A percentile compares a stretch with the other conserved stretches of the same genome.
Evolutionary conservation across 2,329 filamentous ascomycete genomes (phyloP).

Genomic region (Hortaea sp.): DNA sequence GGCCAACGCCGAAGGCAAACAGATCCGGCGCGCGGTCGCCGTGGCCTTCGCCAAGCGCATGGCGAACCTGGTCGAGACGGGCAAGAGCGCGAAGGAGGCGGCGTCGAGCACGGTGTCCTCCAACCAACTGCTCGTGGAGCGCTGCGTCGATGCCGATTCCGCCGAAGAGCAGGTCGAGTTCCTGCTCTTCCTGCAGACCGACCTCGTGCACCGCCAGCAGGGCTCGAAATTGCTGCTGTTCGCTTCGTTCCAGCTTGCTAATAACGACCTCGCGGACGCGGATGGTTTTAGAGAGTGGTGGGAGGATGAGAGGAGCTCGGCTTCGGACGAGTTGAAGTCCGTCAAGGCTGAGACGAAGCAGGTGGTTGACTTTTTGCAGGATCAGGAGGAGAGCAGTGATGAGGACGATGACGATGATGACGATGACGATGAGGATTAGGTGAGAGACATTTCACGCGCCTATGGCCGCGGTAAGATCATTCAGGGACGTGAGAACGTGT

Average conservation of each 20-base stretch:
- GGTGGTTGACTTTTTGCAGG: slow-evolving; percentile 70
- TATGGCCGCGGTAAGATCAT: no score
- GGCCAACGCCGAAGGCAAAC: slow-evolving; percentile 78
- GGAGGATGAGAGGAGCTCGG: slow-evolving; percentile 60
- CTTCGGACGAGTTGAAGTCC: slow-evolving; percentile 56
- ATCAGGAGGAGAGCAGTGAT: slow-evolving; percentile 59
- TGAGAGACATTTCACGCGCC: no score
- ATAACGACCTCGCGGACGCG: slow-evolving; percentile 75
- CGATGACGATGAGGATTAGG: not conserved
- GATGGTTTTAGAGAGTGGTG: slow-evolving; percentile 87
- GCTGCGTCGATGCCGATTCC: slow-evolving; percentile 37
- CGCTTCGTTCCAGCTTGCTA: slow-evolving; percentile 74
- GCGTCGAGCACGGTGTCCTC: slow-evolving; percentile 33
- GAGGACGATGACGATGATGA: slow-evolving; percentile 43
- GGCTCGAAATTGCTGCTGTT: slow-evolving; percentile 63
- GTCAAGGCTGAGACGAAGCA: slow-evolving; percentile 65
- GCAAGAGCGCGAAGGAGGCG: slow-evolving; percentile 28
- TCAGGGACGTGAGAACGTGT: no score
- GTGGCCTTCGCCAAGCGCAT: slow-evolving; percentile 76
- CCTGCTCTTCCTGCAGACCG: slow-evolving; percentile 68
- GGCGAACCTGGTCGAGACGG: slow-evolving; percentile 50
- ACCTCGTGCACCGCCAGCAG: slow-evolving; percentile 56
- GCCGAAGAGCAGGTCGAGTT: slow-evolving; percentile 76
- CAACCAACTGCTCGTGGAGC: slow-evolving; percentile 51
- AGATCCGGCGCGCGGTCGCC: slow-evolving; percentile 78